Evolutionary conservation across 2,329 filamentous ascomycete genomes (phyloP).

Genomic region (Neopestalotiopsis rosae): DNA sequence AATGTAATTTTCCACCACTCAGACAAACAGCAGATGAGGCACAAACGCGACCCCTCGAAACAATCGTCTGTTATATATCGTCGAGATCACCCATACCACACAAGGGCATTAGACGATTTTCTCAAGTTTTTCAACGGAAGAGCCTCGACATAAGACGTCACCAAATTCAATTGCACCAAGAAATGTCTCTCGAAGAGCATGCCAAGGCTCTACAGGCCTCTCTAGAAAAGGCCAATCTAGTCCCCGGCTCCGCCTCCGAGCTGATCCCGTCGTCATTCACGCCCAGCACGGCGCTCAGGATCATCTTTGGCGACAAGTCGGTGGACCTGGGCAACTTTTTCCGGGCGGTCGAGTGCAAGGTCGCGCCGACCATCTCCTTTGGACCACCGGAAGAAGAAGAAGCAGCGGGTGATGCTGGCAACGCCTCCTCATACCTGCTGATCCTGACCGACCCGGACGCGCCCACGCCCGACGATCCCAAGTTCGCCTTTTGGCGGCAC

Average conservation of each 20-base stretch:
- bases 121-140: not conserved
- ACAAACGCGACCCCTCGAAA: not conserved
- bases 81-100: not conserved
- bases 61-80: not conserved
- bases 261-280: constrained; percentile 49
- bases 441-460: constrained; percentile 60
- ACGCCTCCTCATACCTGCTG: constrained; percentile 46
- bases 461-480: constrained; percentile 59
- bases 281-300: constrained; percentile 44
- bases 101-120: not conserved
- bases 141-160: not conserved
- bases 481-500: constrained; percentile 61
- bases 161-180: not conserved
- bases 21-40: not conserved
- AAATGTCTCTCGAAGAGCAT: constrained; percentile 30
- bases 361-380: constrained; percentile 42
- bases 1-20: constrained; percentile 17
- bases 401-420: no score
- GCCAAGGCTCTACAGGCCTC: constrained; percentile 33
- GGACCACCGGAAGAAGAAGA: constrained; percentile 33
- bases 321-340: constrained; percentile 45
- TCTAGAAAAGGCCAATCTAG: constrained; percentile 43
- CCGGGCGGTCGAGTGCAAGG: constrained; percentile 41
- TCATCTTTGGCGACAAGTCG: constrained; percentile 41
- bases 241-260: constrained; percentile 43